These are phyloP conservation scores for Venturiaceae sp. DNA, from an alignment of 2,329 filamentous ascomycete species.

Conservation along the genomic window DNA sequence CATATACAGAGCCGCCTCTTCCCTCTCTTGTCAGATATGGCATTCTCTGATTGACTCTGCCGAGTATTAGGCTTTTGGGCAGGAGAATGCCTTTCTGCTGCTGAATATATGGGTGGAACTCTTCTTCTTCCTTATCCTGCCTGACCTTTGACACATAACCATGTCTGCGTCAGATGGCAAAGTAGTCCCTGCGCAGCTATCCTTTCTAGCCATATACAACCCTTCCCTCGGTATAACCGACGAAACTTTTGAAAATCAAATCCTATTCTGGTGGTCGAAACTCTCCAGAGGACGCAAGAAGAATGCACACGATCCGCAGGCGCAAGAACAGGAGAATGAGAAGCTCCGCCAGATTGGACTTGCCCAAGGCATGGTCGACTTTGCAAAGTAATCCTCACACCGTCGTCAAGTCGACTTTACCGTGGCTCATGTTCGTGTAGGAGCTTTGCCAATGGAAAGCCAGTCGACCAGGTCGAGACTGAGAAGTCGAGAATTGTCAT, in stretches of 20 bases:
- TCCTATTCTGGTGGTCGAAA: constrained; percentile 80
- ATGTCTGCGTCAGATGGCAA: constrained; percentile 10
- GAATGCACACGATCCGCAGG: constrained; percentile 11
- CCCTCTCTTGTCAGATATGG: too few species aligned
- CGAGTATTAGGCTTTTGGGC: too few species aligned
- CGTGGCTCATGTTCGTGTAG: constrained; percentile 26
- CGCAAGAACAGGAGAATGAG: constrained; percentile 65
- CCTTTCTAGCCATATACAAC: constrained; percentile 92
- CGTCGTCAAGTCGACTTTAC: constrained; percentile 19
- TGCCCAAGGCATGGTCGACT: constrained; percentile 92
- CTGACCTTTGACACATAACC: not conserved
- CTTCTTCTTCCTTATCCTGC: not conserved
- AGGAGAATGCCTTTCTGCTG: too few species aligned
- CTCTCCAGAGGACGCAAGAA: constrained; percentile 18
- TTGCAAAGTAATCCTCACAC: constrained; percentile 46
- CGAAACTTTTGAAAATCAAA: constrained; percentile 68
- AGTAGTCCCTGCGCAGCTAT: constrained; percentile 69
- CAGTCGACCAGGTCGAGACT: constrained; percentile 82
- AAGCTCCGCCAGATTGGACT: constrained; percentile 86
- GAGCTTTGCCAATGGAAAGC: constrained; percentile 68
- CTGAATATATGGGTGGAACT: too few species aligned
- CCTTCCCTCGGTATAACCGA: constrained; percentile 66
- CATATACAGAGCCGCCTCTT: too few species aligned
- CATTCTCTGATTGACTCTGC: too few species aligned
- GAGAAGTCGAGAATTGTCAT: constrained; percentile 78